Evolutionary conservation across 2,329 filamentous ascomycete genomes (phyloP).

Genomic region (Beauveria sp.): DNA sequence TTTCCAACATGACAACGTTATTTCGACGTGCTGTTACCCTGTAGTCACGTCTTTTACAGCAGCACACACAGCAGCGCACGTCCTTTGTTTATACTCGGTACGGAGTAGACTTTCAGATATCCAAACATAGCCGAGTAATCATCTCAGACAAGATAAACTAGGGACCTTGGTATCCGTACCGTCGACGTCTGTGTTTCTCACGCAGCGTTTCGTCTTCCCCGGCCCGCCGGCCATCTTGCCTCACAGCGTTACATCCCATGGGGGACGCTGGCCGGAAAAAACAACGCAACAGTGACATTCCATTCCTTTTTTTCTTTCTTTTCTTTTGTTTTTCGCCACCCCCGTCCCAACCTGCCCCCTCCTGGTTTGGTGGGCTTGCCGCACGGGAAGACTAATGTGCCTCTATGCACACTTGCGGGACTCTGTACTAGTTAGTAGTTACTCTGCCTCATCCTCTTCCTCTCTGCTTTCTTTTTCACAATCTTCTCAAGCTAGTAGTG

Average conservation of each 20-base stretch:
- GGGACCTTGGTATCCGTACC: too few relatives aligned
- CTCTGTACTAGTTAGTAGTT: background rate
- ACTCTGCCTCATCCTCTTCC: background rate
- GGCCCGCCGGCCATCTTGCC: background rate
- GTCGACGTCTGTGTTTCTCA: too few relatives aligned
- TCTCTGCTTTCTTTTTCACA: background rate
- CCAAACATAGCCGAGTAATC: too few relatives aligned
- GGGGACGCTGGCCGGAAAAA: too few relatives aligned
- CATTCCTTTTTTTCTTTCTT: background rate
- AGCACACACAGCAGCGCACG: background rate
- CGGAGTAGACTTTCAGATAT: too few relatives aligned
- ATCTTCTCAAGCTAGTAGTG: background rate
- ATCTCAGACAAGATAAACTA: too few relatives aligned
- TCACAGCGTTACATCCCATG: background rate
- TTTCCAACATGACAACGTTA: background rate
- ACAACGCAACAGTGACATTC: background rate
- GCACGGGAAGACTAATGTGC: slow-evolving; percentile 11
- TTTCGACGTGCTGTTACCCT: too few relatives aligned
- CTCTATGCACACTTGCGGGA: slow-evolving; percentile 8
- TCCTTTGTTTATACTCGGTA: too few relatives aligned
- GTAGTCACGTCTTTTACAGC: too few relatives aligned
- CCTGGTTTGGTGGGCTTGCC: background rate
- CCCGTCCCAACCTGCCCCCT: background rate
- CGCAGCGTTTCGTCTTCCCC: background rate
- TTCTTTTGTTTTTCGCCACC: background rate